Evolutionary conservation across 106 monocot species (phyloP), one percentile per base, ranked within the genome.

Genomic region (Phalaenopsis aphrodite): DNA sequence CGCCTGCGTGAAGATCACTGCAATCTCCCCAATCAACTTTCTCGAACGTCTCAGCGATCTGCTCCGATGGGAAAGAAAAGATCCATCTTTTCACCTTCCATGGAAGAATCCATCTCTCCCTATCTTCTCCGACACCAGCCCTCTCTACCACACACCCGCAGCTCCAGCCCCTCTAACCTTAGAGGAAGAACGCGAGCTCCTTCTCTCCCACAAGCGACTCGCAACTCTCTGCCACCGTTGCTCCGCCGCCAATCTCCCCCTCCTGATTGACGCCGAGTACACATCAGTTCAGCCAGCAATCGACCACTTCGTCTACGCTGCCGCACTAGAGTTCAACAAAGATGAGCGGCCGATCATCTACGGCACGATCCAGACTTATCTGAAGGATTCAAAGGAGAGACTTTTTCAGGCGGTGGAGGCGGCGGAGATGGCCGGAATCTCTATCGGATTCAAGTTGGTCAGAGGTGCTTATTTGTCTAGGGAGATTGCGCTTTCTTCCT

Each of bases 181-280:
- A 19, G 37, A 55, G 41, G 98, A 99, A 66, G 84, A 91, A 47
- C 77, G 30, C 1, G 88, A 87, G 41, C 91, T 99, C 78, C 41
- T 52, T 45, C 30, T 42, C 4, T 94, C 93, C 19, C 85, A 83
- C 48, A 19, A 82, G 30, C 75, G 94, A 48, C 86, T 99, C 14
- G 55, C 81, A 3, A 68, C 80, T 2, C 84, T 99, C 75, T 91
- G 89, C 81, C 45, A 30, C n/a, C 55, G 81, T 38, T 99, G 98
- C 78, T 45, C 84, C 6, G 82, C 86, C 8, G 17, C 74, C 65
- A 78, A 86, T 49, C 79, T 94, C n/a, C 90, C 88, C 3, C 72
- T 99, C 55, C 89, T 99, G 38, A 77, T 99, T 42, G 98, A 99
- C 73, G 98, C 94, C 5, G 94, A 99, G 85, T 99, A 99, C 91